phyloP scores from a whole-genome alignment of 2,329 filamentous ascomycete genomes.

The Paracorniculantispora psalliotae region DNA sequence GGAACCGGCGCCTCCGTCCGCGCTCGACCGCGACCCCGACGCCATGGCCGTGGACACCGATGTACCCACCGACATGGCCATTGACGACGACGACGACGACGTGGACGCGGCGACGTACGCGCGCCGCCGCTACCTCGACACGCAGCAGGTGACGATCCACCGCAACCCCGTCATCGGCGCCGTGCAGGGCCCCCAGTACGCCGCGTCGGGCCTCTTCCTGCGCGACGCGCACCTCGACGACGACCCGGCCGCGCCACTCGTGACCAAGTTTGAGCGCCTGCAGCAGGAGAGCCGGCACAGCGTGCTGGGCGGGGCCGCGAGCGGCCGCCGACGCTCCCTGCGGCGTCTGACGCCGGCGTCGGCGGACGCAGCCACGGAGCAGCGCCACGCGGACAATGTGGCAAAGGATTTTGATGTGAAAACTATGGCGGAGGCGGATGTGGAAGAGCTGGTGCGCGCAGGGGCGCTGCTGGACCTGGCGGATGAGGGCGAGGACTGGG shows the following conservation, averaged over 20 bases:
- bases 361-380: background rate
- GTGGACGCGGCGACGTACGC: slow-evolving; percentile 19
- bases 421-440: slow-evolving; percentile 18
- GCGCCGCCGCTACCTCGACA: slow-evolving; percentile 30
- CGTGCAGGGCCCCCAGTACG: slow-evolving; percentile 52
- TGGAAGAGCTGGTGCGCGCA: slow-evolving; percentile 16
- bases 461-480: slow-evolving; percentile 27
- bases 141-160: slow-evolving; percentile 37
- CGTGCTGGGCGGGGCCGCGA: slow-evolving; percentile 21
- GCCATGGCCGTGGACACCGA: too few species aligned
- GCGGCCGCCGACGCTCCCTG: background rate
- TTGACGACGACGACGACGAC: background rate
- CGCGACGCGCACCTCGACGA: slow-evolving; percentile 43
- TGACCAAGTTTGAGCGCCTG: slow-evolving; percentile 36
- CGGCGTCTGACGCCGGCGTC: background rate
- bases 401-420: slow-evolving; percentile 25
- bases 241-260: slow-evolving; percentile 39
- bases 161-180: slow-evolving; percentile 47
- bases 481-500: slow-evolving; percentile 27
- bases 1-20: slow-evolving; percentile 39
- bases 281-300: slow-evolving; percentile 39
- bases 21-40: slow-evolving; percentile 17
- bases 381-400: slow-evolving; percentile 24
- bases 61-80: slow-evolving; percentile 9
- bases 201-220: slow-evolving; percentile 40